Evolutionary conservation across 108 stramenopile species (phyloP), one percentile per base, ranked within the genome.

Genomic region (Cylindrotheca closterium): DNA sequence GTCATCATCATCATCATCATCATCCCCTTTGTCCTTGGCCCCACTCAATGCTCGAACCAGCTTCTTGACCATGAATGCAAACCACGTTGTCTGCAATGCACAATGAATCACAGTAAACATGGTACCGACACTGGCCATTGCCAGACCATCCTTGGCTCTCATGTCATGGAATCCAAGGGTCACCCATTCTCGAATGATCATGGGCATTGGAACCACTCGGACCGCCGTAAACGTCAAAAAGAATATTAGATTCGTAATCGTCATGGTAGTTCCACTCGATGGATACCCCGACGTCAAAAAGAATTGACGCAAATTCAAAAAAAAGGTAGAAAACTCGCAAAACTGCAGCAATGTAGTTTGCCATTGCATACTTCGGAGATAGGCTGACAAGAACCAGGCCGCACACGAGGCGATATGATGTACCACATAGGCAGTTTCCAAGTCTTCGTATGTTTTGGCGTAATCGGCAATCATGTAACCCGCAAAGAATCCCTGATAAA

Each of bases 311-410:
- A 51, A n/a, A 23, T 51, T 51, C 51, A 51, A 17, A 51, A 51
- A 51, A n/a, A 51, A 17, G 5, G 51, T 51, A 5, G 51, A 51
- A n/a, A 51, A 23, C n/a, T 51, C 51, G 51, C 51, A 51, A 51
- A 51, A 10, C 19, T 51, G 51, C n/a, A 51, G 19, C 51, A 51
- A 7, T 19, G 51, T 22, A 7, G 21, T 23, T 22, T 51, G 23
- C 51, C 51, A 51, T n/a, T 51, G 51, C 51, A 51, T 51, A 19
- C 21, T 23, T 19, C 51, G 21, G n/a, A 51, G 23, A 51, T 23
- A 19, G 5, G 51, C 23, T 19, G 51, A 51, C 19, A 19, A 19
- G 51, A 23, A 17, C 51, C 51, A 51, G 51, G 23, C 23, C 7
- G 21, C 51, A n/a, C 21, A 19, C 5, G 51, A 19, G 5, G 51